Percentiles rank a stretch among this genome's conserved stretches.
Evolutionary conservation across 805 yeast species (phyloP).

Genomic region (Saccharomyces paradoxus): DNA sequence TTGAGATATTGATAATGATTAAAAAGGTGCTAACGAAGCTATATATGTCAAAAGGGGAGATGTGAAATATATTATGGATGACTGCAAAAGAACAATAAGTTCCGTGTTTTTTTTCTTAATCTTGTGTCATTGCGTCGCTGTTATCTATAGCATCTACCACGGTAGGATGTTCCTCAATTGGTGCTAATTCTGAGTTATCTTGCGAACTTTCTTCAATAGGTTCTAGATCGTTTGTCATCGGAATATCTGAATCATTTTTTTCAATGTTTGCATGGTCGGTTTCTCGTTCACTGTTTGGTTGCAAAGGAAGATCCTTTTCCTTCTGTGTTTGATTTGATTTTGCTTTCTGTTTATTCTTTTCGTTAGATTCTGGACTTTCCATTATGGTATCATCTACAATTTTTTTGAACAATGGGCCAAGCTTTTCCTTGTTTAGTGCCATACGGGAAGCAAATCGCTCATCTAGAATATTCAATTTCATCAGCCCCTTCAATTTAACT

Average conservation of each 20-base stretch:
- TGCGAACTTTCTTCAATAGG: slow-evolving; percentile 9
- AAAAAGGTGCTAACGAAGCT: not conserved
- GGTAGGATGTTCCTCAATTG: slow-evolving; percentile 8
- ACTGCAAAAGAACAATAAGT: not conserved
- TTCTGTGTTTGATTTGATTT: not conserved
- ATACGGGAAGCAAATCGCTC: slow-evolving; percentile 13
- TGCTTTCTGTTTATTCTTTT: not conserved
- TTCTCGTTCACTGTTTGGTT: not conserved
- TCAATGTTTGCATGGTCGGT: not conserved
- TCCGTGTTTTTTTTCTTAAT: not conserved
- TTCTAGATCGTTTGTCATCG: slow-evolving; percentile 4
- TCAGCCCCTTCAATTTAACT: slow-evolving; percentile 24
- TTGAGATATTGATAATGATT: not conserved
- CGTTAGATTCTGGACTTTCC: slow-evolving; percentile 6
- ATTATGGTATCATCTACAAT: slow-evolving; percentile 22
- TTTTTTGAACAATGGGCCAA: slow-evolving; percentile 19
- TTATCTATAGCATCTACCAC: not conserved
- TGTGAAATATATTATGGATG: not conserved
- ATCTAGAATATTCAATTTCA: slow-evolving; percentile 16
- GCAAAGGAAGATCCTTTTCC: no score
- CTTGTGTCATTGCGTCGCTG: not conserved
- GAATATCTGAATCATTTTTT: not conserved
- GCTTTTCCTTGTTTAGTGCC: slow-evolving; percentile 18
- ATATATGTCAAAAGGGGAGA: not conserved
- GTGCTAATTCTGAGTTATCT: slow-evolving; percentile 2